phyloP scores from a whole-genome alignment of 2,329 filamentous ascomycete genomes.

The Penicillium sp. region DNA sequence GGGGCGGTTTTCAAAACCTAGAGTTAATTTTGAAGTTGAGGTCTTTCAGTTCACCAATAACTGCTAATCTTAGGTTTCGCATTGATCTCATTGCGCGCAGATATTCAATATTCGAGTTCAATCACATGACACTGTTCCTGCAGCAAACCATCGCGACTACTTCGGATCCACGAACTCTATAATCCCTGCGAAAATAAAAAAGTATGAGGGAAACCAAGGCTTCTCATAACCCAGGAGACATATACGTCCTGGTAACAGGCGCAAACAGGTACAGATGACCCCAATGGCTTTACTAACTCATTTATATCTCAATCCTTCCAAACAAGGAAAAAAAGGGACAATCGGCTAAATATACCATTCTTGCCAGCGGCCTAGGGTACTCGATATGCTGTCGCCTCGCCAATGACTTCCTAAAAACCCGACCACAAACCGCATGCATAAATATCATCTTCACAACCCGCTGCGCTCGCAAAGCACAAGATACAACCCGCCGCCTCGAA shows the following conservation, averaged over 20 bases:
- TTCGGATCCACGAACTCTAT: background rate
- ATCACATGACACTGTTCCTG: constrained; percentile 13
- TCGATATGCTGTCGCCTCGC: constrained; percentile 81
- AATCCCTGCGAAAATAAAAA: constrained; percentile 3
- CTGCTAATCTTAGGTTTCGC: background rate
- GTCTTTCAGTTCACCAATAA: background rate
- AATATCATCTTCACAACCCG: constrained; percentile 83
- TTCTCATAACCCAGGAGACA: constrained; percentile 20
- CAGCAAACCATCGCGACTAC: background rate
- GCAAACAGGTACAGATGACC: constrained; percentile 71
- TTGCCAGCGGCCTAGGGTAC: constrained; percentile 76
- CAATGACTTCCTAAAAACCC: constrained; percentile 78
- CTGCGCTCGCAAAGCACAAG: constrained; percentile 68
- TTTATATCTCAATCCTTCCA: background rate
- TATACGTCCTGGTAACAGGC: constrained; percentile 71
- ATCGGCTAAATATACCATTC: constrained; percentile 15
- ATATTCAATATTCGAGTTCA: background rate
- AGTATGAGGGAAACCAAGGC: constrained; percentile 16
- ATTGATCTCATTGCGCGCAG: background rate
- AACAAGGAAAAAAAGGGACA: background rate
- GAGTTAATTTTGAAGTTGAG: background rate
- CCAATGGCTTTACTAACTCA: background rate
- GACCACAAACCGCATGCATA: constrained; percentile 66
- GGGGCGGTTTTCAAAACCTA: background rate
- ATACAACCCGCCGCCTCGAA: constrained; percentile 66